Evolutionary conservation across 2,329 filamentous ascomycete species (phyloP).

Genomic region (Tolypocladium sp.): DNA sequence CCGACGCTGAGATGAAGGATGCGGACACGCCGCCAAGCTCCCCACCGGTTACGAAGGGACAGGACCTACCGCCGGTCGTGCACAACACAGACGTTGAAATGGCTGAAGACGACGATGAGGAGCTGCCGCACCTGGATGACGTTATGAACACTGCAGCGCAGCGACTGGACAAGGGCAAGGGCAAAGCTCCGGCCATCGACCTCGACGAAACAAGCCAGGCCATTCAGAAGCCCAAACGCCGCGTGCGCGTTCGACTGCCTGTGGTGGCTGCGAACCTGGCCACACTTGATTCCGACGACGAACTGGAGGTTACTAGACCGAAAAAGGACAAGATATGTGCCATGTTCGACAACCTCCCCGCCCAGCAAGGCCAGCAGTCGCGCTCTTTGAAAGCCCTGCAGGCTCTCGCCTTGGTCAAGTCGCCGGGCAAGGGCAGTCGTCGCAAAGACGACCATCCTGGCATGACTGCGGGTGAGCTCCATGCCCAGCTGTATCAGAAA

Average conservation of each 20-base stretch:
- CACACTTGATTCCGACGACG: constrained; percentile 42
- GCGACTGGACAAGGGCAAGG: constrained; percentile 50
- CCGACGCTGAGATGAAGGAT: constrained; percentile 41
- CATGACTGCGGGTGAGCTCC: constrained; percentile 63
- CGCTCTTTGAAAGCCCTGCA: constrained; percentile 60
- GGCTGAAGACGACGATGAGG: constrained; percentile 17
- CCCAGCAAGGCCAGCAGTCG: constrained; percentile 52
- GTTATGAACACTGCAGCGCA: constrained; percentile 19
- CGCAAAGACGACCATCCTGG: constrained; percentile 35
- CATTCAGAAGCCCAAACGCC: constrained; percentile 28
- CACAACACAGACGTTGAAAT: constrained; percentile 3
- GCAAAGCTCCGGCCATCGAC: constrained; percentile 31
- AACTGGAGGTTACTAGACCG: constrained; percentile 52
- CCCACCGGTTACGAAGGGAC: constrained; percentile 32
- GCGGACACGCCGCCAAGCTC: constrained; percentile 67
- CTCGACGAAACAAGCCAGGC: constrained; percentile 11
- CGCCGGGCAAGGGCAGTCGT: constrained; percentile 45
- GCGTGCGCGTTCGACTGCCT: constrained; percentile 42
- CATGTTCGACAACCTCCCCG: constrained; percentile 63
- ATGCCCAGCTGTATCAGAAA: constrained; percentile 56
- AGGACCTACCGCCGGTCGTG: constrained; percentile 2
- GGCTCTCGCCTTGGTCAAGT: constrained; percentile 62
- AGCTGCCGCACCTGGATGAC: constrained; percentile 29
- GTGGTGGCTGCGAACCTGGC: constrained; percentile 26
- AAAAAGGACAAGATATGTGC: constrained; percentile 43